Base-by-base conservation (phyloP, 441 rosid species). In the Arabidopsis lyrata region DNA sequence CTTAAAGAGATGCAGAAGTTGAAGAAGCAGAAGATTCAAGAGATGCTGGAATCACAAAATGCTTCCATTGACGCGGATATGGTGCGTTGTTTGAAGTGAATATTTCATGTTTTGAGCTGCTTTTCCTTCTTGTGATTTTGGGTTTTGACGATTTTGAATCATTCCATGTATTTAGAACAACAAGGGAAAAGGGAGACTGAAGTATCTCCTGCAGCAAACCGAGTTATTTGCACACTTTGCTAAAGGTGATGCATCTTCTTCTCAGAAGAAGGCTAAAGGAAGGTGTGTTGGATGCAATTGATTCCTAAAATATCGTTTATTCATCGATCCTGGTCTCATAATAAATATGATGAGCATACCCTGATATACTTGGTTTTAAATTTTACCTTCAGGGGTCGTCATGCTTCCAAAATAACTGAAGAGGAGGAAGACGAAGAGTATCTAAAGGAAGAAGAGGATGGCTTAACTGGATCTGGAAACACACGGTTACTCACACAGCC, bases 211-310 rank as follows among this genome's bases (percentile, higher is more conserved):
- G 75, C 95, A 95, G 86, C 99, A 93, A 74, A 95, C 99, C 1
- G 99, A 95, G 92, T 82, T 95, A 73, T 93, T 95, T 84, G 94
- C 98, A 54, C 98, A 95, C 74, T 95, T 93, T 90, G 94, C 98
- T 13, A 95, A 93, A 86, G 89, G 87, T 34, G 94, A 87, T 73
- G 88, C 84, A 32, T 85, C 97, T 15, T 68, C 96, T 44, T 76
- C 95, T 1, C 92, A 83, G 80, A 93, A 87, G 83, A 91, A 86
- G 81, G 74, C 60, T 3, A 95, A 90, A 81, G 99, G 99, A 83
- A 95, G 95, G 99, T 93, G 81, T 29, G 61, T 8, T 47, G 36
- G 44, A 29, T 49, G 53, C 11, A 42, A 34, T 52, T 49, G 22
- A 22, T 68, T 32, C 15, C 15, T 70, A 8, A 6, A 18, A 42